A percentile compares a stretch with the other conserved stretches of the same genome.
These are phyloP conservation scores for Scheffersomyces stipitis DNA, from an alignment of 805 yeast genomes.

Conservation along the genomic window DNA sequence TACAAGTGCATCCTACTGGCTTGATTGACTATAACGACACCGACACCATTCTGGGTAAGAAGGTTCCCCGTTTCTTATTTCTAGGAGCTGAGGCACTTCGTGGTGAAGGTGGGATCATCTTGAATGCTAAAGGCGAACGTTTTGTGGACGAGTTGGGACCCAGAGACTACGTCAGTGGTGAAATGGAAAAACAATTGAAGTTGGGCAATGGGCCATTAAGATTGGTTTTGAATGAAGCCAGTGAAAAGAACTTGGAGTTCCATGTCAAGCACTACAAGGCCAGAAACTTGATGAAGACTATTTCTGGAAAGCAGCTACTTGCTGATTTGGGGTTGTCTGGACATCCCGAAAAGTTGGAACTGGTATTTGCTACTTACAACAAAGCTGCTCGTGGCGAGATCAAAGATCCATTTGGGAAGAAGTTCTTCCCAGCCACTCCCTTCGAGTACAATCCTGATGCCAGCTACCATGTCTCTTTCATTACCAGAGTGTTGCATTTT, in stretches of 20 bases:
- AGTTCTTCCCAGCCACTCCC: constrained; percentile 50
- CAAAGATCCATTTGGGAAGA: constrained; percentile 45
- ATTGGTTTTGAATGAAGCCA: constrained; percentile 47
- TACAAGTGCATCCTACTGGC: constrained; percentile 71
- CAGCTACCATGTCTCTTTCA: constrained; percentile 49
- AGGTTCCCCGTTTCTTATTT: constrained; percentile 50
- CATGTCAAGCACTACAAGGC: constrained; percentile 58
- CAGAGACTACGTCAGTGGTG: constrained; percentile 59
- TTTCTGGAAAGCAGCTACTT: constrained; percentile 44
- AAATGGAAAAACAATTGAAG: constrained; percentile 46
- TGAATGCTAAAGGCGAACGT: constrained; percentile 52
- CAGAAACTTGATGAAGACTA: constrained; percentile 52
- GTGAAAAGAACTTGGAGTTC: constrained; percentile 46
- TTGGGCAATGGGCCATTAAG: constrained; percentile 47
- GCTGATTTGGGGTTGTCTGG: constrained; percentile 37
- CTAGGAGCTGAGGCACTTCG: constrained; percentile 67
- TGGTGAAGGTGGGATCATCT: constrained; percentile 64
- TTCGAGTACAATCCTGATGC: constrained; percentile 30
- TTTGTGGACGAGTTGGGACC: constrained; percentile 63
- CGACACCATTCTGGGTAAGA: constrained; percentile 41
- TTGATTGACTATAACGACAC: constrained; percentile 49
- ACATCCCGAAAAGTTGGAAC: constrained; percentile 18
- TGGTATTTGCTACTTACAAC: constrained; percentile 42
- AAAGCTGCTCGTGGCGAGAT: constrained; percentile 38
- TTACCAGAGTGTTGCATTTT: constrained; percentile 61